Evolutionary conservation across 345 rosid genomes (phyloP).

Genomic region (Aquilaria malaccensis): DNA sequence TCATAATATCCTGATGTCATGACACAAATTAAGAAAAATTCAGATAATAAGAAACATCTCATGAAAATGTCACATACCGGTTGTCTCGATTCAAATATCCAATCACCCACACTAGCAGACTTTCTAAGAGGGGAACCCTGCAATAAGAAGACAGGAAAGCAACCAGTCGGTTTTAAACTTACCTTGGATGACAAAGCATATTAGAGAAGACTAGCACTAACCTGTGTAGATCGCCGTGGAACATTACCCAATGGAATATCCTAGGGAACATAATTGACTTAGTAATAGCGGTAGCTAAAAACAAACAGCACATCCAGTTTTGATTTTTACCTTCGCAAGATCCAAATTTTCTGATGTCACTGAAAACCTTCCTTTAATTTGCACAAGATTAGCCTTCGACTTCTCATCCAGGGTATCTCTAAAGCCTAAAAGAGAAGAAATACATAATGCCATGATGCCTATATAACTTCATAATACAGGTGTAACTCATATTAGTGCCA

Average conservation of each 20-base stretch:
- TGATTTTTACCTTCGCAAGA: constrained; percentile 71
- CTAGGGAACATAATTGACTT: constrained; percentile 46
- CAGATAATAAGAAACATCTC: constrained; percentile 1
- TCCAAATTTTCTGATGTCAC: constrained; percentile 97
- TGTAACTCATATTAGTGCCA: background rate
- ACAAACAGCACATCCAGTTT: constrained; percentile 10
- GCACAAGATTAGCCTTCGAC: constrained; percentile 84
- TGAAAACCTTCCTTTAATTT: constrained; percentile 94
- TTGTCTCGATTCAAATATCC: constrained; percentile 67
- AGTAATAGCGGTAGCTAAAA: constrained; percentile 25
- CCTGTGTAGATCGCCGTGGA: constrained; percentile 87
- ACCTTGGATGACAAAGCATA: background rate
- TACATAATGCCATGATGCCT: background rate
- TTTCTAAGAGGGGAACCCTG: constrained; percentile 87
- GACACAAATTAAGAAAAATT: constrained; percentile 7
- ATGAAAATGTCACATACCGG: constrained; percentile 33
- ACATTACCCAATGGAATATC: constrained; percentile 81
- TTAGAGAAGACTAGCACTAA: constrained; percentile 31
- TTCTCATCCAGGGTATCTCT: constrained; percentile 93
- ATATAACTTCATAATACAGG: background rate
- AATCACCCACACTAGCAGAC: constrained; percentile 96
- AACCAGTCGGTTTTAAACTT: constrained; percentile 12
- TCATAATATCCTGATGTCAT: too few species aligned
- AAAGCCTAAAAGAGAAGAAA: constrained; percentile 47
- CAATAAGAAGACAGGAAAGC: constrained; percentile 17